Evolutionary conservation across 176 grass and related monocot genomes (phyloP).

Genomic region (Phoenix dactylifera): DNA sequence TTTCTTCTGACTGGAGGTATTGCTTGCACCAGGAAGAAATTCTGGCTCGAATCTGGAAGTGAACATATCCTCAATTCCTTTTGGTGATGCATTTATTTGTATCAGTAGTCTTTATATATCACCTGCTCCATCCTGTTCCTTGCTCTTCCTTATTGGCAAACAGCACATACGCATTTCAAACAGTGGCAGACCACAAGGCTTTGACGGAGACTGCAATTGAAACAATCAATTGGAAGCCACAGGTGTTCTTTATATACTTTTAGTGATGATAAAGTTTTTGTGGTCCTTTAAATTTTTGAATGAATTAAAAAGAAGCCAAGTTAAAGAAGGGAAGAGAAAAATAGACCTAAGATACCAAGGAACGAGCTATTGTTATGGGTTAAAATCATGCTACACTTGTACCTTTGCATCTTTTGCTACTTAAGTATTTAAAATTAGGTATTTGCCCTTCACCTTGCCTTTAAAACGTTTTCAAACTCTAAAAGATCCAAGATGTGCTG

Average conservation of each 20-base stretch:
- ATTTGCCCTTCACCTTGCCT: too few species aligned
- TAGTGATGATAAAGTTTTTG: too few species aligned
- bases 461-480: too few species aligned
- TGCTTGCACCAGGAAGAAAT: constrained; percentile 79
- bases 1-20: constrained; percentile 87
- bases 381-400: too few species aligned
- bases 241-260: constrained; percentile 27
- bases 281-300: too few species aligned
- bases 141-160: constrained; percentile 20
- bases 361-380: too few species aligned
- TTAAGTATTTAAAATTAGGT: too few species aligned
- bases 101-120: background rate
- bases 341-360: too few species aligned
- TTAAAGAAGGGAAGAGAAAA: too few species aligned
- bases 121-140: background rate
- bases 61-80: constrained; percentile 40
- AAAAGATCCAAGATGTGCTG: too few species aligned
- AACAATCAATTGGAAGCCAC: constrained; percentile 91
- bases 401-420: too few species aligned
- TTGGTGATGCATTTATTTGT: background rate
- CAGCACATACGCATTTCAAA: constrained; percentile 87
- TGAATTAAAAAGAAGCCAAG: too few species aligned
- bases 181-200: constrained; percentile 79
- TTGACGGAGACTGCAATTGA: constrained; percentile 76
- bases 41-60: constrained; percentile 77